Conservation (phyloP, 2,329 filamentous ascomycete genomes). For the Fusarium sp. region DNA sequence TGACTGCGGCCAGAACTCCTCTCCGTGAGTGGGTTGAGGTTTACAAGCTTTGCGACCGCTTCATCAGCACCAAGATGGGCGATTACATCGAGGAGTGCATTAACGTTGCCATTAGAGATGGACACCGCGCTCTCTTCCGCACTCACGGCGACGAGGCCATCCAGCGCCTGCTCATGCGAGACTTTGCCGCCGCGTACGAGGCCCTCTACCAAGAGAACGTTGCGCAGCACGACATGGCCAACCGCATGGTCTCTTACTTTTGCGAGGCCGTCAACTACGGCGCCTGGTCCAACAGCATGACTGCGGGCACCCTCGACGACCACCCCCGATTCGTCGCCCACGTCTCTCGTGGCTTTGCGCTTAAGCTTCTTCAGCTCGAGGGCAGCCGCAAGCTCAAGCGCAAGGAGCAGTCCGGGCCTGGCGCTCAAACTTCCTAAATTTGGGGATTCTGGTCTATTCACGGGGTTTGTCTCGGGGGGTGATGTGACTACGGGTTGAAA, state of each 20-base stretch:
- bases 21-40: constrained; percentile 51
- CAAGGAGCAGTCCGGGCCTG: constrained; percentile 45
- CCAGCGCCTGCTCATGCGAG: constrained; percentile 47
- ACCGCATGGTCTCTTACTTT: constrained; percentile 48
- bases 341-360: constrained; percentile 49
- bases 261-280: constrained; percentile 47
- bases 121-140: constrained; percentile 49
- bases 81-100: constrained; percentile 48
- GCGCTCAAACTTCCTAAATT: not conserved
- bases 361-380: constrained; percentile 43
- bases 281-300: constrained; percentile 38
- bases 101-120: constrained; percentile 45
- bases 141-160: constrained; percentile 40
- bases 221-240: constrained; percentile 39
- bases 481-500: not conserved
- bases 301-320: constrained; percentile 42
- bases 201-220: constrained; percentile 42
- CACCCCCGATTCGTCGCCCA: constrained; percentile 46
- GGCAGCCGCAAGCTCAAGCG: constrained; percentile 43
- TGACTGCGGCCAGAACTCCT: constrained; percentile 40
- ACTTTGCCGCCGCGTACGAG: constrained; percentile 53
- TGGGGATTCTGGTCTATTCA: not conserved
- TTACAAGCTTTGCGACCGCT: constrained; percentile 53
- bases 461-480: not conserved
- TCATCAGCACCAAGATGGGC: constrained; percentile 47